phyloP scores from a whole-genome alignment of 2,329 filamentous ascomycete species.

The Fusarium piperis region DNA sequence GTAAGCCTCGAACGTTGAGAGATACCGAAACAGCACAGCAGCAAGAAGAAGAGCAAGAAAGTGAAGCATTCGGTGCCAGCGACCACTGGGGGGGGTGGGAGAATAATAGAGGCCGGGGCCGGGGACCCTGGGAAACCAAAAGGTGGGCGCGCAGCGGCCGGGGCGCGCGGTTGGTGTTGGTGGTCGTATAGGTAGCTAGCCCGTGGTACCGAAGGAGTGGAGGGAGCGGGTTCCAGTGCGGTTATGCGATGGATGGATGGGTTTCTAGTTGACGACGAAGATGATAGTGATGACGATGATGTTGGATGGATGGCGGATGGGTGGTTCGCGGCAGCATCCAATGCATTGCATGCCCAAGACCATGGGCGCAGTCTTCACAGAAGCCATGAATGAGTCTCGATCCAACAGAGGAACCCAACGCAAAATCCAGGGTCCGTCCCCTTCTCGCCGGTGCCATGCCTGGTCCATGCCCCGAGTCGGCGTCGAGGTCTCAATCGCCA shows the following conservation, averaged over 20 bases:
- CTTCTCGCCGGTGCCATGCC: not conserved
- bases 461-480: slow-evolving; percentile 11
- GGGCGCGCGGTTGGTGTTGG: slow-evolving; percentile 37
- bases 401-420: not conserved
- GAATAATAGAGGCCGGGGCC: slow-evolving; percentile 22
- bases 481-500: slow-evolving; percentile 30
- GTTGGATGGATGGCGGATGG: not conserved
- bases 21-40: slow-evolving; percentile 31
- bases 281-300: not conserved
- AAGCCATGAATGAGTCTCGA: not conserved
- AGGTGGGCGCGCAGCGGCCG: slow-evolving; percentile 30
- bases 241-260: slow-evolving; percentile 4
- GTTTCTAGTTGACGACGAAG: slow-evolving; percentile 1
- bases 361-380: not conserved
- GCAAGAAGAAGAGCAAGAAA: slow-evolving; percentile 7
- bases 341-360: not conserved
- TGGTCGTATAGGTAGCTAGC: slow-evolving; percentile 11
- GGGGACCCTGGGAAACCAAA: slow-evolving; percentile 29
- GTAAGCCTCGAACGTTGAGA: slow-evolving; percentile 17
- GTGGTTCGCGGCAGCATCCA: not conserved
- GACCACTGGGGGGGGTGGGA: slow-evolving; percentile 20
- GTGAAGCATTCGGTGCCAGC: not conserved
- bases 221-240: slow-evolving; percentile 9
- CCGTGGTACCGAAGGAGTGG: slow-evolving; percentile 4
- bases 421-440: not conserved